phyloP scores from a whole-genome alignment of 1,284 basidiomycete genomes.

The Cutaneotrichosporon cavernicola region DNA sequence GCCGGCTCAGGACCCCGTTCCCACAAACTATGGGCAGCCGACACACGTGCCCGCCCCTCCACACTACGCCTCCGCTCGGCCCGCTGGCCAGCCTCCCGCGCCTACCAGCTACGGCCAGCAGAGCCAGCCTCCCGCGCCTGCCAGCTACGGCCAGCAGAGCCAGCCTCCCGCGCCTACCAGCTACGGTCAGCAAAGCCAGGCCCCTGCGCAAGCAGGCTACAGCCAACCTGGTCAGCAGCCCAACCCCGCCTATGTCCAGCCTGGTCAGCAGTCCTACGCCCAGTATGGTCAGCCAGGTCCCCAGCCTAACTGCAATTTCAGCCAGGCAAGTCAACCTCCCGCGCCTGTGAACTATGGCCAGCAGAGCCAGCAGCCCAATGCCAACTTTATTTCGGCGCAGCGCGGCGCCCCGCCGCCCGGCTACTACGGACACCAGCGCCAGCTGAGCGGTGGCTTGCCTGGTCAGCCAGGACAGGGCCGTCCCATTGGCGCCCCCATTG shows the following conservation, averaged over 20 bases:
- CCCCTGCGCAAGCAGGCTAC: not conserved
- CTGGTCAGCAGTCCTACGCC: not conserved
- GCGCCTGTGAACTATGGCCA: not conserved
- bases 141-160: not conserved
- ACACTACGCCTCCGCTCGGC: not conserved
- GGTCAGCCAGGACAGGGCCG: conserved; percentile 7
- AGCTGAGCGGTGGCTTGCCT: not conserved
- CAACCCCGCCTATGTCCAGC: not conserved
- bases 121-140: not conserved
- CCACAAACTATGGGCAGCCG: not conserved
- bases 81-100: not conserved
- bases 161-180: not conserved
- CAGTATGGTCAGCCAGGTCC: not conserved
- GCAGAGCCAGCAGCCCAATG: conserved; percentile 6
- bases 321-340: not conserved
- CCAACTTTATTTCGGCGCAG: not conserved
- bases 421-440: not conserved
- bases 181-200: not conserved
- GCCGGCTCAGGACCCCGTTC: not conserved
- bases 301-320: not conserved
- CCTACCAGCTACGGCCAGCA: not conserved
- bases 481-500: not conserved
- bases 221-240: not conserved
- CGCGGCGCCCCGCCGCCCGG: not conserved
- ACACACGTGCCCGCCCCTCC: not conserved